phyloP scores from a whole-genome alignment of 2,329 filamentous ascomycete genomes.

The Fonsecaea nubica region DNA sequence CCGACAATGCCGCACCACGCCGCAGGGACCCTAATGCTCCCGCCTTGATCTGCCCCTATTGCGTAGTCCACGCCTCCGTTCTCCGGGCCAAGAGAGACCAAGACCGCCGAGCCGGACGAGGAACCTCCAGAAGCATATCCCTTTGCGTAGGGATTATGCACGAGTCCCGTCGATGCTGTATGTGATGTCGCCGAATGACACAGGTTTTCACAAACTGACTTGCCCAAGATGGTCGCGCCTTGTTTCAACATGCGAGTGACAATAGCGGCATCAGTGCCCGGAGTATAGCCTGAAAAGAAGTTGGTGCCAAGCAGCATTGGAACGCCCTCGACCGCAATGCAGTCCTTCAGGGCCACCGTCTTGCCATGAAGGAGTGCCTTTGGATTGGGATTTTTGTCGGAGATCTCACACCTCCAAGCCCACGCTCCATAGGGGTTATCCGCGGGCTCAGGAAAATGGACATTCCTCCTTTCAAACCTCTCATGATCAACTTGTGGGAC shows the following conservation, averaged over 20 bases:
- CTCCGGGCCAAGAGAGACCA: conserved; percentile 49
- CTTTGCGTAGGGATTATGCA: conserved; percentile 56
- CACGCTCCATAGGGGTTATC: conserved; percentile 52
- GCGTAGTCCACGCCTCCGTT: conserved; percentile 41
- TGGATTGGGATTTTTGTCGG: conserved; percentile 31
- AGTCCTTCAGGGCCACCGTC: conserved; percentile 57
- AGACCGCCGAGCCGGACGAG: conserved; percentile 51
- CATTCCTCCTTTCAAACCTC: conserved; percentile 54
- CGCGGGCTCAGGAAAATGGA: conserved; percentile 48
- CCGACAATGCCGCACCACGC: conserved; percentile 57
- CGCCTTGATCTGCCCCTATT: conserved; percentile 46
- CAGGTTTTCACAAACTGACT: conserved; percentile 57
- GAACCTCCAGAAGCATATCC: conserved; percentile 55
- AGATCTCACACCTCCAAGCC: conserved; percentile 51
- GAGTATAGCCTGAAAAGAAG: conserved; percentile 48
- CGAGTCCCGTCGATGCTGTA: conserved; percentile 54
- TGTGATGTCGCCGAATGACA: conserved; percentile 52
- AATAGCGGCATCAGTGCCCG: conserved; percentile 54
- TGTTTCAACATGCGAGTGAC: conserved; percentile 52
- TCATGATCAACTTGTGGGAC: conserved; percentile 51
- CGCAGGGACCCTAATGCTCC: conserved; percentile 48
- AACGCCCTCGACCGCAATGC: conserved; percentile 54
- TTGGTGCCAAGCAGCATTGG: conserved; percentile 55
- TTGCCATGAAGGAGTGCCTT: conserved; percentile 48
- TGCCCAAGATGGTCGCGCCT: conserved; percentile 53